Conservation (phyloP, 2,329 filamentous ascomycete genomes). For the Penicillium sp. region DNA sequence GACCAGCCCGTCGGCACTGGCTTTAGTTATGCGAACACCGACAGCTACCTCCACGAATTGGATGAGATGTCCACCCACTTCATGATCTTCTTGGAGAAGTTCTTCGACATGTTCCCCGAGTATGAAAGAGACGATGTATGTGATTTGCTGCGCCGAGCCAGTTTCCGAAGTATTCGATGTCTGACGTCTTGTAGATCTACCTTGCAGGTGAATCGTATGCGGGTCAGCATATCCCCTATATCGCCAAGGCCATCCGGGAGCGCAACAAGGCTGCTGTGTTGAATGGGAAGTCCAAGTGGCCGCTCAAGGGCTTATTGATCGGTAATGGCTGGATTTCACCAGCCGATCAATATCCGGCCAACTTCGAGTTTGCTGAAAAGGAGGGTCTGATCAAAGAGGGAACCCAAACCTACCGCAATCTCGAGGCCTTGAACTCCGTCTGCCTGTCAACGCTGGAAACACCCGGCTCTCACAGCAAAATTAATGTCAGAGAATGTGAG, state of each 20-base stretch:
- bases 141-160: constrained; percentile 18
- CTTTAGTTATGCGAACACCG: constrained; percentile 89
- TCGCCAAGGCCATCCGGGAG: constrained; percentile 82
- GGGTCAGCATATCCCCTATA: constrained; percentile 94
- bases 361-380: constrained; percentile 75
- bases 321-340: constrained; percentile 98
- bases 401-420: constrained; percentile 57
- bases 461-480: constrained; percentile 54
- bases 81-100: constrained; percentile 82
- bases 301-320: constrained; percentile 78
- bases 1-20: constrained; percentile 96
- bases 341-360: constrained; percentile 80
- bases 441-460: constrained; percentile 62
- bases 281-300: constrained; percentile 57
- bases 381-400: constrained; percentile 66
- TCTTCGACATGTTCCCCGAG: constrained; percentile 84
- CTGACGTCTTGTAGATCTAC: constrained; percentile 62
- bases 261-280: constrained; percentile 64
- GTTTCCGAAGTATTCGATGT: not conserved
- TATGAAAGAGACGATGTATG: constrained; percentile 87
- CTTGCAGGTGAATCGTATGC: constrained; percentile 95
- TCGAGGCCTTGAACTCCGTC: constrained; percentile 64
- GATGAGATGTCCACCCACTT: constrained; percentile 87
- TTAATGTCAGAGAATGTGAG: constrained; percentile 72
- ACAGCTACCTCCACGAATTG: constrained; percentile 80